These are phyloP conservation scores for Phtheirospermum japonicum DNA, from an alignment of 257 asterid species.

Conservation along the genomic window DNA sequence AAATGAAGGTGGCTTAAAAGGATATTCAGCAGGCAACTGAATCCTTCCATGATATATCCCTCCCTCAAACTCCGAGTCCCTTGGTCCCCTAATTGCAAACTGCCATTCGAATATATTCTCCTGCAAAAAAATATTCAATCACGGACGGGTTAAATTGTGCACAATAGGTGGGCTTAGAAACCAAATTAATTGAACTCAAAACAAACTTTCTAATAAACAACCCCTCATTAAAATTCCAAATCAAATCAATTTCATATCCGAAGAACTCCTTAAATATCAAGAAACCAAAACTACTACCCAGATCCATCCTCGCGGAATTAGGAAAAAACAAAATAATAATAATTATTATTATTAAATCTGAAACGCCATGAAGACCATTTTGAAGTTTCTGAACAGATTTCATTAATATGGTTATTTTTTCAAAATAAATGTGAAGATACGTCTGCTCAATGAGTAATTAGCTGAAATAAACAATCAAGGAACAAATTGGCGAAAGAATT, in stretches of 20 bases:
- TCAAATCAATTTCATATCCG: constrained; percentile 5
- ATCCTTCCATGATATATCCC: constrained; percentile 92
- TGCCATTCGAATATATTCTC: constrained; percentile 92
- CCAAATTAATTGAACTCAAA: not conserved
- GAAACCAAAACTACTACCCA: constrained; percentile 4
- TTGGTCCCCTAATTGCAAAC: constrained; percentile 82
- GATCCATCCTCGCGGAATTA: constrained; percentile 5
- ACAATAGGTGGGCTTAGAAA: not conserved
- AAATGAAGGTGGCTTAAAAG: constrained; percentile 91
- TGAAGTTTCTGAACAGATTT: not conserved
- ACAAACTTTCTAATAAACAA: not conserved
- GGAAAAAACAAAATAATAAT: not conserved
- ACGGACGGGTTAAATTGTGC: not conserved
- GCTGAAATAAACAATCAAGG: not conserved
- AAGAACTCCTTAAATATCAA: too few relatives aligned
- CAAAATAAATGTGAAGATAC: not conserved
- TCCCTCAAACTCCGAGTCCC: constrained; percentile 79
- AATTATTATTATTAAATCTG: too few relatives aligned
- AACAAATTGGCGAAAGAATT: constrained; percentile 8
- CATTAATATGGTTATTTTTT: not conserved
- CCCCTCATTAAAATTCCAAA: constrained; percentile 1
- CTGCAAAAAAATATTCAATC: constrained; percentile 32
- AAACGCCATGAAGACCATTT: not conserved
- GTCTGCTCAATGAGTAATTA: not conserved
- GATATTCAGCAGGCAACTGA: constrained; percentile 87